Base-by-base conservation (phyloP, 2,329 filamentous ascomycete species). In the Colletotrichum sp. region DNA sequence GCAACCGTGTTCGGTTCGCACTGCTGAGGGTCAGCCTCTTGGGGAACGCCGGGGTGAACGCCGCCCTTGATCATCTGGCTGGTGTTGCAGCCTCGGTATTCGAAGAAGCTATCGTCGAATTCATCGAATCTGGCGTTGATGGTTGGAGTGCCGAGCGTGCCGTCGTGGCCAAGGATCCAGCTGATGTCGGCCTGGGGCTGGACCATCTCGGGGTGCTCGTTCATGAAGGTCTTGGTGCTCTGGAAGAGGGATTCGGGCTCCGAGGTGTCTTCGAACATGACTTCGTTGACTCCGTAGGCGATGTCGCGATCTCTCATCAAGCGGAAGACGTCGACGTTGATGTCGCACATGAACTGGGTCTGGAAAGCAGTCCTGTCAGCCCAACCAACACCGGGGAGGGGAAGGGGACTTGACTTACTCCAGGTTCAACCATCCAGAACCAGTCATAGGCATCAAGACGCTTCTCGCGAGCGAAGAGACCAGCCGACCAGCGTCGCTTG, bases 221-320 rank as follows among this genome's bases (percentile, higher is more conserved):
- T 84, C 73, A 89, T 85, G 77, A 90, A 91, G 0, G 82, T 80
- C 68, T 83, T 84, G 28, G 89, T 87, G 8, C 83, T 84, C 18
- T 85, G 83, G 82, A 88, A 90, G 18, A 91, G 83, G 5, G 82
- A 84, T 13, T 84, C 83, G 65, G 87, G 86, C 13, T 86, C 83
- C 34, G 85, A 83, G 7, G 84, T 84, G 68, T 88, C 85, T 71
- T 88, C 86, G 32, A 89, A 81, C 57, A 87, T 85, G 28, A 86
- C 86, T 80, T 89, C 88, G 75, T 89, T 91, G 81, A 91, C 92
- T 14, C 90, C 95, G 81, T 97, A 97, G 13, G 92, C 94, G 82
- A 96, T 94, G 82, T 95, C 93, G 83, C 95, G 92, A 81, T 98
- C 95, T 77, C 92, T 89, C 95, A 98, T 96, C 87, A 93, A 96